phyloP scores from a whole-genome alignment of 495 filamentous ascomycete genomes.

The Aspergillus sparsus region DNA sequence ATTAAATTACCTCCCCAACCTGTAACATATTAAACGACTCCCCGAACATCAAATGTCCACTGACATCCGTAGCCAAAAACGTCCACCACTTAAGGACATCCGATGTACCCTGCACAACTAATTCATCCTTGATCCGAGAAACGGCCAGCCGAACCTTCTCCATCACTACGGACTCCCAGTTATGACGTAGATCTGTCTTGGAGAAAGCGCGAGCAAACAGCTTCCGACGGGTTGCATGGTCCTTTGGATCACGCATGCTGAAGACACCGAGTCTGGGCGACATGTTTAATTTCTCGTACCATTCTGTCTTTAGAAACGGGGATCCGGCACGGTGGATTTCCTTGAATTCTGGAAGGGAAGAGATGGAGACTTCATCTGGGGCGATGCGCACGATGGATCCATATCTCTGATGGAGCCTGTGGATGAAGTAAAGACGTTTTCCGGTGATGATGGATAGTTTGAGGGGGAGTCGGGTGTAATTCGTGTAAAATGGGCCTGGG shows the following conservation, averaged over 20 bases:
- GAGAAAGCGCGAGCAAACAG: constrained; percentile 34
- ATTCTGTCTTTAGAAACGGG: constrained; percentile 16
- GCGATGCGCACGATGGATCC: constrained; percentile 40
- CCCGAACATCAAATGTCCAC: constrained; percentile 51
- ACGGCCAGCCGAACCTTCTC: constrained; percentile 30
- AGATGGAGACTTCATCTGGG: constrained; percentile 37
- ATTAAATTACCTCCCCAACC: constrained; percentile 34
- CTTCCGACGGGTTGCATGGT: constrained; percentile 31
- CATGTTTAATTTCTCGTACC: constrained; percentile 20
- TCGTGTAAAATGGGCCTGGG: constrained; percentile 49
- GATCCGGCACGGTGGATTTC: constrained; percentile 38
- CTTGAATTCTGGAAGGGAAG: constrained; percentile 30
- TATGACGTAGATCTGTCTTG: constrained; percentile 29
- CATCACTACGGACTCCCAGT: constrained; percentile 25
- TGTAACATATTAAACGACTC: constrained; percentile 51
- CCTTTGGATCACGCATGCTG: constrained; percentile 26
- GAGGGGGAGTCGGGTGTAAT: constrained; percentile 45
- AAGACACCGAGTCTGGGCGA: constrained; percentile 25
- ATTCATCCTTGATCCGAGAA: constrained; percentile 28
- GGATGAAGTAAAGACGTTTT: constrained; percentile 30
- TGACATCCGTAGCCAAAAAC: constrained; percentile 51
- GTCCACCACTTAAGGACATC: constrained; percentile 52
- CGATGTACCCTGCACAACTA: constrained; percentile 21
- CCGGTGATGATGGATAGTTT: constrained; percentile 35
- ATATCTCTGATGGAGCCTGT: constrained; percentile 39